Conservation (phyloP, 495 filamentous ascomycete species). For the Evernia prunastri region DNA sequence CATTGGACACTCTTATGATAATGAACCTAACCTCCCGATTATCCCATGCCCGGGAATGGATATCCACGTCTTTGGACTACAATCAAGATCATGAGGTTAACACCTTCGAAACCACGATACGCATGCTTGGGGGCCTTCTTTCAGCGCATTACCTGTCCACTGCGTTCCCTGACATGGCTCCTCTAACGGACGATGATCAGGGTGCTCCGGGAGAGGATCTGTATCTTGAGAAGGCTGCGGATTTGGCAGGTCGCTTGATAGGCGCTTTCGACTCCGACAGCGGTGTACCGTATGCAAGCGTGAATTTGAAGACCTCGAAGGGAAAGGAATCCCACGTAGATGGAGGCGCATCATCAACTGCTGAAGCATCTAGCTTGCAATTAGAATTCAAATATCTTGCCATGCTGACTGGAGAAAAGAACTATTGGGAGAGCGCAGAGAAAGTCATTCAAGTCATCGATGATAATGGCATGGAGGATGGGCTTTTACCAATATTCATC, state of each 20-base stretch:
- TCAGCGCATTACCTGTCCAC: constrained; percentile 92
- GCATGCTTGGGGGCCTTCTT: constrained; percentile 91
- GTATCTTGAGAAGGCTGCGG: constrained; percentile 91
- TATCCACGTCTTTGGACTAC: constrained; percentile 73
- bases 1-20: constrained; percentile 91
- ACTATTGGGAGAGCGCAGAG: constrained; percentile 86
- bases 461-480: constrained; percentile 66
- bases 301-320: constrained; percentile 70
- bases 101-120: constrained; percentile 97
- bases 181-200: constrained; percentile 56
- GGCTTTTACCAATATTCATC: constrained; percentile 86
- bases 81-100: constrained; percentile 92
- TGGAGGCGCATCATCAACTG: constrained; percentile 85
- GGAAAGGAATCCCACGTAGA: constrained; percentile 77
- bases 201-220: constrained; percentile 74
- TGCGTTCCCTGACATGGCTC: constrained; percentile 58
- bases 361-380: constrained; percentile 86
- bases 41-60: constrained; percentile 81
- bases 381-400: constrained; percentile 97
- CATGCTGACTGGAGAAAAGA: constrained; percentile 84
- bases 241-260: constrained; percentile 79
- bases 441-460: constrained; percentile 88
- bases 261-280: constrained; percentile 81
- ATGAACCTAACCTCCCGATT: constrained; percentile 94
- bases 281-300: constrained; percentile 83